Base-by-base conservation (phyloP, 1,284 basidiomycete genomes). In the Sanghuangporus weigelae region DNA sequence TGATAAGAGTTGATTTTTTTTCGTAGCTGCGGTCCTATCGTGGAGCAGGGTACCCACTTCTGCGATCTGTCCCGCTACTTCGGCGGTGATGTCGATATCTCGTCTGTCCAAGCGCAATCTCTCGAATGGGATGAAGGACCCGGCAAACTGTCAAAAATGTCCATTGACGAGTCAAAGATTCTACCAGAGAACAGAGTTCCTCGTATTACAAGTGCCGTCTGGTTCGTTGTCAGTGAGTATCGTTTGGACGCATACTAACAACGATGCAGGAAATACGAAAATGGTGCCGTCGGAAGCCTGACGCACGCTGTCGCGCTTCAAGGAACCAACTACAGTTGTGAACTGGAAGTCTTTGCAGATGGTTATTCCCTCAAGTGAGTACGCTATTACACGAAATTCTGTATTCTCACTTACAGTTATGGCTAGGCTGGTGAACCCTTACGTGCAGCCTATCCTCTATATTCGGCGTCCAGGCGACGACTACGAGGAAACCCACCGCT, bases 11-110 rank as follows among this genome's bases (percentile, higher is more conserved):
- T 55, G 16, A 39, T 3, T n/a, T 55, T 26, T 59, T 23, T 36
- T 21, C 19, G 16, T 59, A 92, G 89, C 71, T 87, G 83, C 58
- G 96, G 96, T 42, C 96, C 96, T 12, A 87, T 99, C 71, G 85
- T 99, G 66, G 97, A 98, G 77, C 96, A 98, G 77, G 96, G 93
- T 48, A 99, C 97, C 7, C 96, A 91, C 75, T 91, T 92, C 76
- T 90, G 88, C 70, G 92, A 94, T 75, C 81, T 96, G 51, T 96
- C 94, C 60, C 90, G 96, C 69, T 99, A 98, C 83, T 98, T 99
- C 76, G 96, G 96, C 61, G 96, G 96, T 50, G 96, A 98, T 70
- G 95, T 98, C 63, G 92, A 97, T 72, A 88, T 96, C 66, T 78
- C 83, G 64, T 86, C 86, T 53, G 95, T 98, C 46, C 81, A 80